phyloP scores from a whole-genome alignment of 352 stramenopile genomes.

The Phytophthora citrophthora region DNA sequence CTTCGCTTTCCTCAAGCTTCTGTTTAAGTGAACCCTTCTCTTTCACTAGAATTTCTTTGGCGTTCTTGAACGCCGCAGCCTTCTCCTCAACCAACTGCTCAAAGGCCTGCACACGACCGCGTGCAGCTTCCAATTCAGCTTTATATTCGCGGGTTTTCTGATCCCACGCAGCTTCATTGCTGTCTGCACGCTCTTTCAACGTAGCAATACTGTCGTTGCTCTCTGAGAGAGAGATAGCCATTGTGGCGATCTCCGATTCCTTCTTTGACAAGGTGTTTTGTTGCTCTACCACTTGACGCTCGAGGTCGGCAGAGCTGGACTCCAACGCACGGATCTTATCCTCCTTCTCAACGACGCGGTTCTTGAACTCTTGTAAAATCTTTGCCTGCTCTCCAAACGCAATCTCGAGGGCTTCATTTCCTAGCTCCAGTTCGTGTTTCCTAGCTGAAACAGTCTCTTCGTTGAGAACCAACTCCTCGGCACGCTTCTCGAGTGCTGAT shows the following conservation, averaged over 20 bases:
- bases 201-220: conserved; percentile 27
- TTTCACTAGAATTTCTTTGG: conserved; percentile 19
- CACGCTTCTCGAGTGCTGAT: conserved; percentile 25
- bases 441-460: conserved; percentile 13
- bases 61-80: conserved; percentile 27
- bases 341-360: conserved; percentile 24
- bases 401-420: conserved; percentile 20
- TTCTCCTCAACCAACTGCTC: conserved; percentile 46
- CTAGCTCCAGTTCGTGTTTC: conserved; percentile 27
- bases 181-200: conserved; percentile 26
- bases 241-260: conserved; percentile 25
- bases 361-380: conserved; percentile 20
- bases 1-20: conserved; percentile 32
- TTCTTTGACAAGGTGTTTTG: conserved; percentile 18
- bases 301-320: conserved; percentile 17
- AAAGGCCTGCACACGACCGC: conserved; percentile 35
- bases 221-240: conserved; percentile 9
- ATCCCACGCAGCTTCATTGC: conserved; percentile 26
- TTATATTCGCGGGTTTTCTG: conserved; percentile 28
- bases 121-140: conserved; percentile 36
- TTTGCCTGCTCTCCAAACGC: conserved; percentile 17
- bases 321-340: conserved; percentile 25
- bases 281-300: conserved; percentile 19
- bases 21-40: conserved; percentile 36
- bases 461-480: conserved; percentile 18